phyloP scores from a whole-genome alignment of 176 grass and related monocot genomes.

The Pharus latifolius region DNA sequence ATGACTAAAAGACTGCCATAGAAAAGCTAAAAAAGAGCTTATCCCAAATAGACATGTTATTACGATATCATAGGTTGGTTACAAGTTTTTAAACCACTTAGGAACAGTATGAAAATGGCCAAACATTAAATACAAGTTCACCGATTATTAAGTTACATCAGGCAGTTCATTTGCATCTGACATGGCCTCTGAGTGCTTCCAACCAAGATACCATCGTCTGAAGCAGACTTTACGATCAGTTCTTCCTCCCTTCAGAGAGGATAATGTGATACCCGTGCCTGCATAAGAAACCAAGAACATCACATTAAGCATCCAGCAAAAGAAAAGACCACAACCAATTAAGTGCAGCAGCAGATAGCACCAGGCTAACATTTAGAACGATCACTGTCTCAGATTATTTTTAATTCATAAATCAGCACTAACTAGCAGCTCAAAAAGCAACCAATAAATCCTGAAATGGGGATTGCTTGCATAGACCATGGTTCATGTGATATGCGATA shows the following conservation, averaged over 20 bases:
- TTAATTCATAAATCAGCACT: not conserved
- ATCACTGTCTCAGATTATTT: not conserved
- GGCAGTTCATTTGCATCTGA: not conserved
- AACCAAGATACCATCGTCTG: not conserved
- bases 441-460: too few relatives aligned
- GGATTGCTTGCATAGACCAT: not conserved
- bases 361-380: not conserved
- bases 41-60: not conserved
- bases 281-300: not conserved
- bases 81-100: not conserved
- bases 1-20: not conserved
- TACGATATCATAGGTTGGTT: conserved; percentile 9
- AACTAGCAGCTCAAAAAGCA: not conserved
- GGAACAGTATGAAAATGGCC: not conserved
- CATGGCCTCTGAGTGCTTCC: not conserved
- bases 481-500: not conserved
- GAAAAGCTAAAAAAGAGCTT: not conserved
- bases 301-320: not conserved
- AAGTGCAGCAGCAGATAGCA: not conserved
- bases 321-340: not conserved
- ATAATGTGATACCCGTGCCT: conserved; percentile 92
- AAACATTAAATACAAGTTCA: not conserved
- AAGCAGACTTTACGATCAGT: conserved; percentile 21
- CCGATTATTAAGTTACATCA: conserved; percentile 13
- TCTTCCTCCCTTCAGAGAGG: conserved; percentile 79